phyloP scores from a whole-genome alignment of 1,284 basidiomycete species.

The Rhodotorula sp. region DNA sequence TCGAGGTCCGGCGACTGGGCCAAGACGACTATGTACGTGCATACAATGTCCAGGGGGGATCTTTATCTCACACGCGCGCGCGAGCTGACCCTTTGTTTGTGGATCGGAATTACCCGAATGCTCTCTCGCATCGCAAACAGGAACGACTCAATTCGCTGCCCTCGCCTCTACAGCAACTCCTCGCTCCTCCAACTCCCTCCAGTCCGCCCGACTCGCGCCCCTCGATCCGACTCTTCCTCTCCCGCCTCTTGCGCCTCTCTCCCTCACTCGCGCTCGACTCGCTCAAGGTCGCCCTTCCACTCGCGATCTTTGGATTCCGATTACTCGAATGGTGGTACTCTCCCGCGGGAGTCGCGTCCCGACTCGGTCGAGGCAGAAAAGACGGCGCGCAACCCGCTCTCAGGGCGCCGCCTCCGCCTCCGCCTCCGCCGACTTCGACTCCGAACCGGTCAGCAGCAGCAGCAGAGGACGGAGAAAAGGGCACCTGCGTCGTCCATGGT shows the following conservation, averaged over 20 bases:
- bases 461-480: conserved; percentile 57
- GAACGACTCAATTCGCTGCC: conserved; percentile 43
- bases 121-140: not conserved
- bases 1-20: conserved; percentile 75
- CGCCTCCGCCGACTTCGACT: conserved; percentile 64
- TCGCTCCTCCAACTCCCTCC: conserved; percentile 6
- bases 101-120: no score
- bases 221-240: conserved; percentile 14
- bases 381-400: conserved; percentile 27
- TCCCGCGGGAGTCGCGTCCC: conserved; percentile 68
- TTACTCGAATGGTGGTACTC: conserved; percentile 99
- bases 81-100: no score
- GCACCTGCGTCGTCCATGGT: conserved; percentile 79
- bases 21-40: conserved; percentile 61
- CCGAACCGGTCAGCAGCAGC: no score
- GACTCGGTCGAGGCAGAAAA: conserved; percentile 47
- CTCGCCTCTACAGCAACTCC: conserved; percentile 11
- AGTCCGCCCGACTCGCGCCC: conserved; percentile 50
- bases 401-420: conserved; percentile 64
- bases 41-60: not conserved
- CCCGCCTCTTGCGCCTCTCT: conserved; percentile 25
- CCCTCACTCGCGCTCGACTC: conserved; percentile 36
- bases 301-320: conserved; percentile 93
- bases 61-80: no score
- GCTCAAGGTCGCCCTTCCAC: conserved; percentile 64